Evolutionary conservation across 2,329 filamentous ascomycete genomes (phyloP), one percentile per base, ranked within the genome.

Genomic region (Claviceps citrina): DNA sequence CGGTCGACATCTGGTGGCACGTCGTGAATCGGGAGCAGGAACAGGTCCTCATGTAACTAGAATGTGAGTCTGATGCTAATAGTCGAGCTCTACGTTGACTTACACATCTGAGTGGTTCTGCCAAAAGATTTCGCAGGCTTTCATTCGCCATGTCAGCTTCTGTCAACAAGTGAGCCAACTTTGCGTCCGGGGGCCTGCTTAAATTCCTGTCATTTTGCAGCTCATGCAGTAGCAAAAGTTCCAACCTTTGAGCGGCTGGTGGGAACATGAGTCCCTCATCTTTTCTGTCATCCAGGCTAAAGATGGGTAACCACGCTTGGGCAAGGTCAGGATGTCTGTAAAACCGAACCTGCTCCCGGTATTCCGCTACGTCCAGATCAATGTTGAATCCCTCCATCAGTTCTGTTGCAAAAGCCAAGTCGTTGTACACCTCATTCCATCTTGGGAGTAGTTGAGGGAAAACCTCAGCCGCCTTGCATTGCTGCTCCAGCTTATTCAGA

Each of bases 181-280:
- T 34, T 26, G n/a, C n/a, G 33, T 44, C 28, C 20, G 33, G 28
- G 3, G 36, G 24, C 6, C 20, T 22, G 9, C 9, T 13, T 26
- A 24, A 20, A 18, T 4, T 6, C 19, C 10, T 36, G n/a, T 42
- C 37, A 22, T 39, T 37, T 34, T 38, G 37, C 16, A 44, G 34
- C 25, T 42, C 35, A 24, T 44, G 40, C 18, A 38, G 24, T 27
- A 44, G 18, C 7, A 44, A 35, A 10, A 28, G 32, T 10, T 35
- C 40, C 20, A 42, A 19, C 15, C 9, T 42, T 18, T 34, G 33
- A 7, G 40, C 30, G 15, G 28, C 10, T 18, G 36, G 37, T 9
- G 43, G 43, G 16, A 42, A 44, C 7, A 10, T 4, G 3, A 44
- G 18, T 9, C 40, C 43, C 25, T 42, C 43, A n/a, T 44, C 43